phyloP scores from a whole-genome alignment of 2,329 filamentous ascomycete species.

The Penicillium palitans region DNA sequence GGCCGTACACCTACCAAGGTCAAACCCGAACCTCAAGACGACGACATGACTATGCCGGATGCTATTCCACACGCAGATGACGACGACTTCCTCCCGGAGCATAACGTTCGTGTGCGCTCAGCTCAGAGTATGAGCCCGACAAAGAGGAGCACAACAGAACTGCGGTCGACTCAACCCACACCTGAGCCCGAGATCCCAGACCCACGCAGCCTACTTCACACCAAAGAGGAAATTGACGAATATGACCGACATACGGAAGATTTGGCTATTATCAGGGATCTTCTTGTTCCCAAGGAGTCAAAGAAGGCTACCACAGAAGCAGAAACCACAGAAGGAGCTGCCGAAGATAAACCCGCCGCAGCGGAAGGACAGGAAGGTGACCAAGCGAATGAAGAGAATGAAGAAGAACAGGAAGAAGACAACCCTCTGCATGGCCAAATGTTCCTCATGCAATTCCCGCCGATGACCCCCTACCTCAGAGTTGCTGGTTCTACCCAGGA shows the following conservation, averaged over 20 bases:
- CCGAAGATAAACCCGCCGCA: constrained; percentile 18
- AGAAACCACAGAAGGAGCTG: constrained; percentile 10
- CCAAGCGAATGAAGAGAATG: constrained; percentile 18
- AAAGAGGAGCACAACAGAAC: constrained; percentile 24
- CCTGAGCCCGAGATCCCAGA: constrained; percentile 22
- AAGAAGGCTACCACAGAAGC: constrained; percentile 16
- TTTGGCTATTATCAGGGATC: constrained; percentile 42
- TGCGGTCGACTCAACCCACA: constrained; percentile 19
- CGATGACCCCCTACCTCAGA: constrained; percentile 59
- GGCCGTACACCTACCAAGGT: constrained; percentile 35
- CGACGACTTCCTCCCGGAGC: constrained; percentile 37
- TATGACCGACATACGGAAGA: constrained; percentile 45
- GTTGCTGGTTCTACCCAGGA: constrained; percentile 32
- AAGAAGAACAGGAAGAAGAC: constrained; percentile 23
- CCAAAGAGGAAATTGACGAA: constrained; percentile 45
- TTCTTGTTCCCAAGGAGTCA: constrained; percentile 31
- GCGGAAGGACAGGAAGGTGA: constrained; percentile 15
- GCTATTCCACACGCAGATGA: constrained; percentile 34
- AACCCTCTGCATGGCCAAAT: constrained; percentile 54
- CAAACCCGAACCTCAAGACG: constrained; percentile 57
- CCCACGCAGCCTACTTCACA: constrained; percentile 39
- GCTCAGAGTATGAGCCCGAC: constrained; percentile 10
- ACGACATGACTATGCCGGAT: constrained; percentile 41
- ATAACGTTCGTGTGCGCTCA: constrained; percentile 37
- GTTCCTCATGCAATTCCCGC: constrained; percentile 66